Evolutionary conservation across 495 filamentous ascomycete species (phyloP).

Genomic region (Halenospora varia): DNA sequence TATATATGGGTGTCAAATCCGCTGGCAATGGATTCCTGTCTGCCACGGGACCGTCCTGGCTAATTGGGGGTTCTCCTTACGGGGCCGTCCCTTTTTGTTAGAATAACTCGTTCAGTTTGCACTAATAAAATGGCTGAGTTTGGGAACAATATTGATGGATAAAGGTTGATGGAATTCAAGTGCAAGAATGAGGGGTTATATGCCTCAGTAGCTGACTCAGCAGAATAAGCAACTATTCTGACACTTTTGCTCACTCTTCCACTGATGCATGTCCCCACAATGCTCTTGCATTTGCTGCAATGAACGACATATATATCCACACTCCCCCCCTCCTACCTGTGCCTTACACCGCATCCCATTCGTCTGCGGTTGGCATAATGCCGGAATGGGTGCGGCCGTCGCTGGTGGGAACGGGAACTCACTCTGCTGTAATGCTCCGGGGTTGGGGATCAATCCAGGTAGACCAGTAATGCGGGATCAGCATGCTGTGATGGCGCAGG

Average conservation of each 20-base stretch:
- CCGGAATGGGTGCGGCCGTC: neutral
- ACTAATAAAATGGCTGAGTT: too few species aligned
- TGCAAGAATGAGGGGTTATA: too few species aligned
- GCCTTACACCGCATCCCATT: neutral
- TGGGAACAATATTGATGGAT: too few species aligned
- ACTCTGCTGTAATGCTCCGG: neutral
- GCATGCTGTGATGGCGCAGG: too few species aligned
- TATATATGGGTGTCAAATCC: too few species aligned
- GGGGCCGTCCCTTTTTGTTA: neutral
- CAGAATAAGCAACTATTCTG: too few species aligned
- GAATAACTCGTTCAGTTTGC: too few species aligned
- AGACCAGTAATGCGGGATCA: too few species aligned
- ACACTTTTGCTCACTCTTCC: neutral
- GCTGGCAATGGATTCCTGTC: slow-evolving; percentile 3
- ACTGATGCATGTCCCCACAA: neutral
- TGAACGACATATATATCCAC: slow-evolving; percentile 2
- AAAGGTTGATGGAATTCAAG: too few species aligned
- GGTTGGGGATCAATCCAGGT: neutral
- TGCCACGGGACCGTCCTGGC: neutral
- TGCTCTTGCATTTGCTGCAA: neutral
- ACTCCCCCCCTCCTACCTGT: neutral
- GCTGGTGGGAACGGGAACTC: neutral
- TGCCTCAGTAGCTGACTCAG: too few species aligned
- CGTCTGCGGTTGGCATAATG: neutral
- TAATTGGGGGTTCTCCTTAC: neutral